Base-by-base conservation (phyloP, 1,284 basidiomycete genomes). In the Rhizoctonia solani region DNA sequence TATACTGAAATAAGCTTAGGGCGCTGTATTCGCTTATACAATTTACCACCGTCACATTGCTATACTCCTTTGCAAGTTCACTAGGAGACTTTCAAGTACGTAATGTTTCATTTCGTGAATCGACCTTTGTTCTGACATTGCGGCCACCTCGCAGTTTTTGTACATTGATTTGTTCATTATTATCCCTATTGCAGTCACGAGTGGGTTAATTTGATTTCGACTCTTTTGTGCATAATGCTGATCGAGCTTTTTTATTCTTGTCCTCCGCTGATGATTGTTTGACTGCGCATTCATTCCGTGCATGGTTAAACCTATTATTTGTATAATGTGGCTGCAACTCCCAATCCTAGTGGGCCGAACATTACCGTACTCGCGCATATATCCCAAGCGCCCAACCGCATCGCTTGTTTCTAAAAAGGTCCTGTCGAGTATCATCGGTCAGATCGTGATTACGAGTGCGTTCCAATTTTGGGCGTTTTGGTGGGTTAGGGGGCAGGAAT, bases 121-220 rank as follows among this genome's bases (percentile, higher is more conserved):
- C 34, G 69, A 54, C 50, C 68, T 70, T 46, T 19, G 9, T 32
- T 2, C 42, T 61, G 44, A 56, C 58, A 19, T 39, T 61, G 66
- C n/a, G n/a, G 44, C 50, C 44, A 66, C 55, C 54, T 41, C 55
- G 66, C 74, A 95, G 90, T 97, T 99, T 78, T 81, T 99, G 30
- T 98, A 98, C 79, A 98, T 99, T 73, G 96, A 99, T 79, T 82
- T 99, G 50, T 95, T 96, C 79, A 93, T 98, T 78, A 98, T 98
- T 74, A 93, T 98, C 55, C 96, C 96, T 1, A 86, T 98, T 66
- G 96, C 96, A 44, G 89, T 99, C 66, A 89, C 94, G 44, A 98
- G 93, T 95, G 75, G 79, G 92, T 79, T n/a, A n/a, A n/a, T n/a
- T n/a, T n/a, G n/a, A n/a, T n/a, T n/a, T n/a, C n/a, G n/a, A n/a